Base-by-base conservation (phyloP, 2,329 filamentous ascomycete species). In the Monosporascus sp. region DNA sequence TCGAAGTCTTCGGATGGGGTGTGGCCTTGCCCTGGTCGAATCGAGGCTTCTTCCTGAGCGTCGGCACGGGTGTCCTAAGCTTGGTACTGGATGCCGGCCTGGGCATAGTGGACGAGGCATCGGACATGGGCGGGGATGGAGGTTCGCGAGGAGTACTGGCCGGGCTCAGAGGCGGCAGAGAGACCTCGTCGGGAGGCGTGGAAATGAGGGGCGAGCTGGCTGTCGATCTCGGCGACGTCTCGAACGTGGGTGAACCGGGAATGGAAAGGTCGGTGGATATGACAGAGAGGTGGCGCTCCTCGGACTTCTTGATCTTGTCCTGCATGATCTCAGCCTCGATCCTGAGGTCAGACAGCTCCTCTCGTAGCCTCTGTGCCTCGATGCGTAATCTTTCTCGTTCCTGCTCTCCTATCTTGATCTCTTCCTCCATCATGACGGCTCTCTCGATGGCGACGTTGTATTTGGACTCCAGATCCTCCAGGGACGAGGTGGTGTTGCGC, bases 381-480 rank as follows among this genome's bases (percentile, higher is more conserved):
- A 99, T 97, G 49, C 94, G 85, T 56, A 99, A 76, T 7, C 77
- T 74, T 70, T 99, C 94, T 65, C 94, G 84, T 71, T 99, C 94
- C 72, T 95, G 89, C 67, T 99, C 94, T 47, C 90, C 90, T 45
- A 84, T 81, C 72, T 88, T 93, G 65, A 97, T 88, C 70, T 97
- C 94, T 70, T 97, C 92, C 68, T 99, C 94, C 73, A 97, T 82
- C 80, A 99, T 84, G 25, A 99, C 94, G 9, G 82, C 85, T 51
- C 93, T 81, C 74, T 99, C 94, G 62, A 99, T 95, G 5, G 92
- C 84, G 52, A 95, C 83, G 69, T 97, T 97, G 72, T 94, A 97
- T 72, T 97, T 99, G 57, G 89, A 93, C 73, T 99, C 94, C 70
- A 99, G 79, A 67, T 99, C 94, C 73, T 99, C 94, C 57, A 97